Evolutionary conservation across 2,329 filamentous ascomycete species (phyloP), one percentile per base, ranked within the genome.

Genomic region (Alternaria incomplexa): DNA sequence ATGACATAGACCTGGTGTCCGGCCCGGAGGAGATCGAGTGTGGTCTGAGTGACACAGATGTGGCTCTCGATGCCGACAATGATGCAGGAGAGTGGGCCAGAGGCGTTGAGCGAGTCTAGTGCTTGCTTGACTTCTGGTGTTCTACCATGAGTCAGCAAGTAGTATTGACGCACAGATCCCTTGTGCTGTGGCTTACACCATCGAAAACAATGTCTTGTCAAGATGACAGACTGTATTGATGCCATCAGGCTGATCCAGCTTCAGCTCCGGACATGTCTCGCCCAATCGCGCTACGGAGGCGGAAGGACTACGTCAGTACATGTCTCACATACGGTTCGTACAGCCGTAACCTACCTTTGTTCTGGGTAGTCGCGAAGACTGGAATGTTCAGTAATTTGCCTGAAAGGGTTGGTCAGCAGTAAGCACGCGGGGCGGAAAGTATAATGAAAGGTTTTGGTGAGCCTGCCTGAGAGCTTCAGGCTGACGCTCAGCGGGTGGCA

Each of bases 41-140:
- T 69, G 3, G 95, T 97, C 85, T 98, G 95, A 64, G 93, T 94
- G 28, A 98, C 89, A 84, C 95, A 98, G 77, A 98, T 96, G 81
- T 98, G 95, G 44, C 89, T 88, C 82, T 98, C 95, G 77, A 98
- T 97, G 40, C 95, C 95, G 15, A 97, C 90, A 66, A 98, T 88
- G 58, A 92, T 90, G 56, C 93, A 86, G 6, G 81, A 67, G 5
- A 75, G 56, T 4, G 69, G 74, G 2, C 67, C 70, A 47, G 44
- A 68, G 52, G 62, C 63, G 26, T 70, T 77, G 40, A 83, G 75
- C 22, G 73, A 73, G 52, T 79, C 69, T 58, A 85, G 79, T 12
- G 78, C 80, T 5, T 81, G 71, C 25, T 85, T 82, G 46, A 97
- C 83, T 43, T 90, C 85, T 0, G 93, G 91, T 2, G 91, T 88